A percentile compares a stretch with the other conserved stretches of the same genome.
phyloP scores from a whole-genome alignment of 441 rosid species.

The Syzygium syzygioides region DNA sequence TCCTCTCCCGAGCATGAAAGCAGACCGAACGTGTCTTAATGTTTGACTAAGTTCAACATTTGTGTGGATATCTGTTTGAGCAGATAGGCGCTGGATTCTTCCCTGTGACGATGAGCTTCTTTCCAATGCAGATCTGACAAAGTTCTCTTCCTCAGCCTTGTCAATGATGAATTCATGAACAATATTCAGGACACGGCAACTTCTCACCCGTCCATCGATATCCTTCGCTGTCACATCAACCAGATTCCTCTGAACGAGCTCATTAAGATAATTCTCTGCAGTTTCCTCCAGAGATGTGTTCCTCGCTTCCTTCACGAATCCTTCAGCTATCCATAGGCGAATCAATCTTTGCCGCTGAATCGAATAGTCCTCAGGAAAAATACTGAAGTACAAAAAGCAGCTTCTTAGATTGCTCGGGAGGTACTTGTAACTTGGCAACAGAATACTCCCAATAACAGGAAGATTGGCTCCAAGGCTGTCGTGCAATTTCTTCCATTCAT shows the following conservation, averaged over 20 bases:
- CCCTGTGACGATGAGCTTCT: background rate
- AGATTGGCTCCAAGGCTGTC: background rate
- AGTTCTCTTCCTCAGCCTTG: slow-evolving; percentile 3
- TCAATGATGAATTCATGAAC: background rate
- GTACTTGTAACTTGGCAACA: background rate
- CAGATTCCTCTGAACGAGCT: background rate
- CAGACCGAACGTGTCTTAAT: background rate
- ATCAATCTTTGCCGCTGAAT: background rate
- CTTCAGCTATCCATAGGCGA: slow-evolving; percentile 4
- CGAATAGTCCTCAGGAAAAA: slow-evolving; percentile 3
- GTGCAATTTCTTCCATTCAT: background rate
- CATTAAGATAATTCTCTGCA: background rate
- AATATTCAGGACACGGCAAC: background rate
- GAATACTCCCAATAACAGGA: background rate
- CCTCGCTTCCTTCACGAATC: background rate
- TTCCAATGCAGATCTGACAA: background rate
- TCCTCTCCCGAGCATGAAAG: background rate
- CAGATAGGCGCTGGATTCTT: background rate
- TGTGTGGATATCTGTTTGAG: background rate
- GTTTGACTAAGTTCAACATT: background rate
- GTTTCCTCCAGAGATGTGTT: background rate
- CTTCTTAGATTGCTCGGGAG: background rate
- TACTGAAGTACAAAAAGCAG: slow-evolving; percentile 2
- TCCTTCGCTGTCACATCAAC: background rate
- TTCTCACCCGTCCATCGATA: background rate